Percentiles rank a stretch among this genome's conserved stretches.
Conservation (phyloP, 2,329 filamentous ascomycete species). For the Helotiales sp. region DNA sequence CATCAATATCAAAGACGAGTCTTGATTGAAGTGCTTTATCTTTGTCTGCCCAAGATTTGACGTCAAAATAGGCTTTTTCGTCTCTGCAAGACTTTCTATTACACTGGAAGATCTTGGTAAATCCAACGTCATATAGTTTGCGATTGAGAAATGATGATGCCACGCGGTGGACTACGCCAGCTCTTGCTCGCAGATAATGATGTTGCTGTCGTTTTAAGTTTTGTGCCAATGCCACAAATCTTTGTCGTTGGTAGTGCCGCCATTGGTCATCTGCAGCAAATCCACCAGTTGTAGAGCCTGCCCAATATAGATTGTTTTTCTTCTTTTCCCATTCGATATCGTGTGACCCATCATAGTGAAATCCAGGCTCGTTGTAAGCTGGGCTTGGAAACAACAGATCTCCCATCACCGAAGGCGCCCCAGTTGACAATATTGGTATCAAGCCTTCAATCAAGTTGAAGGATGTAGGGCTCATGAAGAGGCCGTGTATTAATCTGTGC, state of each 20-base stretch:
- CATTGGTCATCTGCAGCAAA: neutral
- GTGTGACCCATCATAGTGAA: neutral
- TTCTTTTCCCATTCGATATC: neutral
- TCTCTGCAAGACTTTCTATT: neutral
- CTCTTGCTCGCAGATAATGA: neutral
- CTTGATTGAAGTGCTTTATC: neutral
- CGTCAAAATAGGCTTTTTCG: neutral
- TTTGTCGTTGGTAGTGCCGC: conserved; percentile 1
- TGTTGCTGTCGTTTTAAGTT: conserved; percentile 1
- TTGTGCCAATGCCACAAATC: conserved; percentile 2
- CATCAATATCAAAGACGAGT: conserved; percentile 8
- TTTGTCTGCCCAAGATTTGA: neutral
- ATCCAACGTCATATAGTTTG: neutral
- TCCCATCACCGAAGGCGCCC: neutral
- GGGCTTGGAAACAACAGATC: conserved; percentile 1
- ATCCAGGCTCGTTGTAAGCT: neutral
- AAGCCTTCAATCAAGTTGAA: neutral
- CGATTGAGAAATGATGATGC: neutral
- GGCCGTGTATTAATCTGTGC: conserved; percentile 1
- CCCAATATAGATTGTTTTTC: neutral
- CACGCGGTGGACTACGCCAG: neutral
- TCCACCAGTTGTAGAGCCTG: conserved; percentile 1
- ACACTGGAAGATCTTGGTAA: conserved; percentile 1
- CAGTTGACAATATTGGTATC: conserved; percentile 1
- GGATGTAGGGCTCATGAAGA: neutral